Base-by-base conservation (phyloP, 2,329 filamentous ascomycete genomes). In the Laburnicola sp. region DNA sequence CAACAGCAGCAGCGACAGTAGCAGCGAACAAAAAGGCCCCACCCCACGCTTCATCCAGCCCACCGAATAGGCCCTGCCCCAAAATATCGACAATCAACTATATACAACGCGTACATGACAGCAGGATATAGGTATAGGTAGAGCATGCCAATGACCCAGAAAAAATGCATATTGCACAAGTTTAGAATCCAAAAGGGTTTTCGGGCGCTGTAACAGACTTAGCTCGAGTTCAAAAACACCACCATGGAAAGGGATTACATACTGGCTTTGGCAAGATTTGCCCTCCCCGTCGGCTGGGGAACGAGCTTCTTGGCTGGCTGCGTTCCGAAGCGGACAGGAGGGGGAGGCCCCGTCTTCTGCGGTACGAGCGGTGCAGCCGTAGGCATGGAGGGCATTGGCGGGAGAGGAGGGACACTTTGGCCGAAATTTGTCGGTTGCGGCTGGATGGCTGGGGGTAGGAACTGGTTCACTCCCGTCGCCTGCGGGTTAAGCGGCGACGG, bases 241-340 rank as follows among this genome's bases (percentile, higher is more conserved):
- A 11, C 22, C 10, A 21, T 21, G 6, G 9, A 27, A 23, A 27
- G 8, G 27, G 49, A 26, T 34, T 25, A 92, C 93, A 88, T 86
- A 97, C 93, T 99, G 68, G 94, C 94, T 84, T 95, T 89, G 45
- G 89, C 82, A 61, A 99, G 81, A 72, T 97, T 97, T 50, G 94
- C 94, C 78, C 89, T 86, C 58, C 94, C 94, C 5, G 94, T 99
- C 26, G 91, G 82, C 76, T 97, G 94, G 27, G 92, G 86, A 54
- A 83, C 81, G 63, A 97, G 76, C 73, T 89, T 94, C 75, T 91
- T 91, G 27, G 85, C 78, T 26, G 80, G 78, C 50, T 83, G 81
- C 31, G 96, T 86, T 34, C 94, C 94, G 71, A 99, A 99, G 53
- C 91, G 84, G 16, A 99, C 87, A 23, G 91, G 85, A 39, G 94